These are phyloP conservation scores for Annulohypoxylon bovei DNA, from an alignment of 495 filamentous ascomycete species.

Conservation along the genomic window DNA sequence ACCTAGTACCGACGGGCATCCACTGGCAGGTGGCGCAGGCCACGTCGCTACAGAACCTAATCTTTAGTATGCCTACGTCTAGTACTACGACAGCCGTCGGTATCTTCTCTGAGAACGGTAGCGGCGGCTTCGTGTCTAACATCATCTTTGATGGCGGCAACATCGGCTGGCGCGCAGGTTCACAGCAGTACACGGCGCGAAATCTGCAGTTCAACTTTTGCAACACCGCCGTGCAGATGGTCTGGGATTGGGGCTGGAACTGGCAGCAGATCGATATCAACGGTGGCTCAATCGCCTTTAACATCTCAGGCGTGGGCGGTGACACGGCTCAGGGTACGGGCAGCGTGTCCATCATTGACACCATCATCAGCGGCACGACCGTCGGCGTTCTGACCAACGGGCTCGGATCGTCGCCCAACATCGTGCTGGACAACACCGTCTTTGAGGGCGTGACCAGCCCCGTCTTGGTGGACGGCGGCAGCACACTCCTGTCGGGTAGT, in stretches of 20 bases:
- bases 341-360: not conserved
- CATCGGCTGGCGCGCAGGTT: conserved; percentile 24
- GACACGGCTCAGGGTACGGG: too few relatives aligned
- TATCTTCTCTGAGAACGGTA: conserved; percentile 59
- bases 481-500: too few relatives aligned
- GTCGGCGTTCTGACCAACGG: not conserved
- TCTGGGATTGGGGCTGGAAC: conserved; percentile 55
- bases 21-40: conserved; percentile 60
- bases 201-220: conserved; percentile 18
- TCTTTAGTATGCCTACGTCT: conserved; percentile 47
- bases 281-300: too few relatives aligned
- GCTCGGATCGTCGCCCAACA: too few relatives aligned
- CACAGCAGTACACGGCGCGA: conserved; percentile 40
- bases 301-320: too few relatives aligned
- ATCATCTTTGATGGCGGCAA: conserved; percentile 35
- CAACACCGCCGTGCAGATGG: conserved; percentile 58
- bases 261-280: conserved; percentile 27
- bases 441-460: too few relatives aligned
- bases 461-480: too few relatives aligned
- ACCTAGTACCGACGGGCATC: conserved; percentile 45
- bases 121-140: conserved; percentile 46
- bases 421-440: too few relatives aligned
- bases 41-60: conserved; percentile 50
- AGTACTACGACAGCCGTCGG: conserved; percentile 37
- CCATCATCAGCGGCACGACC: not conserved